Conservation (phyloP, 495 filamentous ascomycete genomes). For the Aspergillus conjunctus region DNA sequence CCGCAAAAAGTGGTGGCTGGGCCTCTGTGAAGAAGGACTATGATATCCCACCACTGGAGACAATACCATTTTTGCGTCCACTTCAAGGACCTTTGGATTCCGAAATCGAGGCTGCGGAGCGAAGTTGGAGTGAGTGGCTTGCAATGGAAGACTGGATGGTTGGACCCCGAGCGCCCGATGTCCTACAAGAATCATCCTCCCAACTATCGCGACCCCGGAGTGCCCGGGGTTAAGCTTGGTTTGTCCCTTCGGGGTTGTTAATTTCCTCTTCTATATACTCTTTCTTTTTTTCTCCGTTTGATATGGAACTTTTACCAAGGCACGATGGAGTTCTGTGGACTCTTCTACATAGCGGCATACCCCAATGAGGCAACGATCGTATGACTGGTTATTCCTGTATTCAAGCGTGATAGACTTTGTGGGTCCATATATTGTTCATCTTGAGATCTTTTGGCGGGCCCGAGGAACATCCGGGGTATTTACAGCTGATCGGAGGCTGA, state of each 20-base stretch:
- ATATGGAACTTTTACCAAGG: constrained; percentile 13
- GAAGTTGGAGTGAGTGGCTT: constrained; percentile 57
- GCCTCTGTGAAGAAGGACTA: constrained; percentile 84
- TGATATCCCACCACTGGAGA: constrained; percentile 79
- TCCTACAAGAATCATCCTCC: constrained; percentile 48
- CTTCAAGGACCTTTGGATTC: constrained; percentile 70
- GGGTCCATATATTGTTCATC: constrained; percentile 12
- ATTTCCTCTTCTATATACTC: constrained; percentile 6
- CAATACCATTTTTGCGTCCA: constrained; percentile 82
- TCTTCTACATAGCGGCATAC: constrained; percentile 16
- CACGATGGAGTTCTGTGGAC: constrained; percentile 23
- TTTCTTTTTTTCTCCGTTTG: constrained; percentile 3
- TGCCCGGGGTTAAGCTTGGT: constrained; percentile 31
- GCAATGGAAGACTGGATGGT: constrained; percentile 61
- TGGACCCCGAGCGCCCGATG: constrained; percentile 59
- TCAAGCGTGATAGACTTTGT: constrained; percentile 18
- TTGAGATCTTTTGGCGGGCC: background rate
- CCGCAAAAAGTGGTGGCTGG: constrained; percentile 90
- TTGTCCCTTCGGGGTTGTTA: constrained; percentile 14
- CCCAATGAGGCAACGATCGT: constrained; percentile 24
- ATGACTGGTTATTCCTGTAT: constrained; percentile 17
- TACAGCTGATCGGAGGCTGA: background rate
- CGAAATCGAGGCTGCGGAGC: constrained; percentile 84
- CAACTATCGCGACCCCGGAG: constrained; percentile 42
- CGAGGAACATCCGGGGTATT: background rate